Evolutionary conservation across 2,329 filamentous ascomycete species (phyloP), one percentile per base, ranked within the genome.

Genomic region (Penicillium sp.): DNA sequence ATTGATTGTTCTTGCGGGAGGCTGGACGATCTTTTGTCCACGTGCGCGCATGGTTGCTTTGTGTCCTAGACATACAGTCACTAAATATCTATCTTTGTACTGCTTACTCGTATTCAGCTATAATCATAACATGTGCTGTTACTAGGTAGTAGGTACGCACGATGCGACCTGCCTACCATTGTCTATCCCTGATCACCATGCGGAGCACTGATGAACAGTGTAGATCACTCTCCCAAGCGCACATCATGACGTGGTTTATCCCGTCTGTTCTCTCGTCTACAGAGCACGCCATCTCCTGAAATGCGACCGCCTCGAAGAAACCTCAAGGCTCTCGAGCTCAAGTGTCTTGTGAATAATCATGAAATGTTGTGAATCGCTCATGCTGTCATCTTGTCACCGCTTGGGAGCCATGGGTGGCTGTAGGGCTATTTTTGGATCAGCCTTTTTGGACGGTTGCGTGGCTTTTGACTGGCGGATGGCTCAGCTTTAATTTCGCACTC

Each of bases 391-490:
- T 34, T 58, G 55, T 47, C 48, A 47, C 39, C 41, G 20, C 31
- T 37, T 15, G 12, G n/a, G 34, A 57, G 28, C 45, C 47, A 58
- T 45, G 39, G 37, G 35, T 35, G 34, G 41, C 31, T 39, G 20
- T 17, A 17, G 47, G 38, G 20, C 58, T 60, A 60, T 60, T 60
- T 57, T 60, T 60, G 49, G 58, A 43, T 60, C 54, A 49, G 54
- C 47, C 34, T 56, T 56, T 35, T 37, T 22, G 15, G 20, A n/a
- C 17, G 22, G 43, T 53, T 47, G 28, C 37, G 38, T 54, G 49
- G 41, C 55, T 54, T 31, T 22, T 38, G 15, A 52, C 39, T 56
- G 55, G 55, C 39, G 10, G 11, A n/a, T 14, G 49, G 12, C 12
- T 17, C 41, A 25, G 49, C 45, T 48, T 49, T 48, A 34, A 48